Percentiles rank a stretch among this genome's conserved stretches.
Conservation (phyloP, 225 moss, liverwort and hornwort species). For the Straminergon stramineum region DNA sequence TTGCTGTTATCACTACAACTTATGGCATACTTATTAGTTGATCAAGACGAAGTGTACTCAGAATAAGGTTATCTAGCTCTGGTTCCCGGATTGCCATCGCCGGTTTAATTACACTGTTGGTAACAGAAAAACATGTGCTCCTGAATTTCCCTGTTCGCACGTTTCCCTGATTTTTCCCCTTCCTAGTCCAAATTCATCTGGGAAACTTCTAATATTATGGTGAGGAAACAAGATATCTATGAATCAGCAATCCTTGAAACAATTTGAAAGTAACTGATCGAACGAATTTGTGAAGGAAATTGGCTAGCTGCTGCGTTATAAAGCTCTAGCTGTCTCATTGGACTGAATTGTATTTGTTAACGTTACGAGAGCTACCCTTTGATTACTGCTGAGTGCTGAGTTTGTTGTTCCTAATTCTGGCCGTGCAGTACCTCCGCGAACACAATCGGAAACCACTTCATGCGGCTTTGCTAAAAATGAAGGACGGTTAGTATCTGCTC, state of each 20-base stretch:
- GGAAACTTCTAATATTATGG: background rate
- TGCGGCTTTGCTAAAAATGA: constrained; percentile 60
- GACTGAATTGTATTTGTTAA: background rate
- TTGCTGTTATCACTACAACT: background rate
- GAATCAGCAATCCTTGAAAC: background rate
- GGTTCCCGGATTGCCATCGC: background rate
- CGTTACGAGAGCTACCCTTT: background rate
- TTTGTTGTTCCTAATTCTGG: background rate
- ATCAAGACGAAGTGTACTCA: background rate
- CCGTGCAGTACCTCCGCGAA: constrained; percentile 24
- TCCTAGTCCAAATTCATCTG: background rate
- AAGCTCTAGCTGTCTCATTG: background rate
- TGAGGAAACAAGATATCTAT: background rate
- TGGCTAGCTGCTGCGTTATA: background rate
- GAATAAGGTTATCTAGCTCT: background rate
- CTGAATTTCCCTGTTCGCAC: too few species aligned
- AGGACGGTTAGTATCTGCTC: constrained; percentile 47
- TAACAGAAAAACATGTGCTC: too few species aligned
- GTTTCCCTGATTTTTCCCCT: background rate
- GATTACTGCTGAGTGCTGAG: background rate
- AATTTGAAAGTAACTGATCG: background rate
- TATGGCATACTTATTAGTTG: background rate
- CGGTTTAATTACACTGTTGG: too few species aligned
- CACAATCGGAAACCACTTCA: constrained; percentile 43
- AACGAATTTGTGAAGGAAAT: background rate